Evolutionary conservation across 139 green algal species (phyloP), one percentile per base, ranked within the genome.

Genomic region (Chlorella vulgaris): DNA sequence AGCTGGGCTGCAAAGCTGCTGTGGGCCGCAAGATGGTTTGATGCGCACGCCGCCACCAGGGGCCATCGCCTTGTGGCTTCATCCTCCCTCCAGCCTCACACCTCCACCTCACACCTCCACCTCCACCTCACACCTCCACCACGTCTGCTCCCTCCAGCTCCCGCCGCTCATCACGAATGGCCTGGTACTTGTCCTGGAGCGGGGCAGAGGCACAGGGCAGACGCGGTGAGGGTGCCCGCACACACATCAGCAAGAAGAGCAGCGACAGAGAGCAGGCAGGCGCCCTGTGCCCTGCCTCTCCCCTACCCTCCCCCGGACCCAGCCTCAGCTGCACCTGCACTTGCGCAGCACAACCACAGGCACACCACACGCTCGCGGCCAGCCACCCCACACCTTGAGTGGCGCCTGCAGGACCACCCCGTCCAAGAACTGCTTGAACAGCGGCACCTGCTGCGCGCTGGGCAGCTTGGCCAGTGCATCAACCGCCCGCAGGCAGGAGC

Each of bases 401-500:
- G 73, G 51, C 5, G 80, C 39, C 6, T 33, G 43, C 81, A 83
- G n/a, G 21, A 93, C 90, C 31, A 83, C 55, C 24, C 51, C 74
- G 36, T 87, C 81, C 83, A 96, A 87, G 73, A 96, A 91, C 29
- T 80, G 68, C 81, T 92, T 90, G 88, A 96, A 97, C 13, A 85
- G 74, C 0, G 74, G 69, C 36, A 84, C 86, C 53, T 79, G 73
- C 51, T 13, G 29, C 26, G 82, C 76, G 31, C 86, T 87, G 4
- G 87, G 89, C 36, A 98, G 88, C 43, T 81, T 83, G 26, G 84
- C 87, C 65, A 99, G 70, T 4, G 93, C 88, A 29, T 96, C 88
- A 7, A 99, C 85, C 4, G 90, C 91, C 10, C 94, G 87, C 69
- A 99, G 89, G 80, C 92, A 96, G 81, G 86, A 94, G 69, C 94